phyloP scores from a whole-genome alignment of 2,329 filamentous ascomycete genomes.

The Pyrenochaeta sp. region DNA sequence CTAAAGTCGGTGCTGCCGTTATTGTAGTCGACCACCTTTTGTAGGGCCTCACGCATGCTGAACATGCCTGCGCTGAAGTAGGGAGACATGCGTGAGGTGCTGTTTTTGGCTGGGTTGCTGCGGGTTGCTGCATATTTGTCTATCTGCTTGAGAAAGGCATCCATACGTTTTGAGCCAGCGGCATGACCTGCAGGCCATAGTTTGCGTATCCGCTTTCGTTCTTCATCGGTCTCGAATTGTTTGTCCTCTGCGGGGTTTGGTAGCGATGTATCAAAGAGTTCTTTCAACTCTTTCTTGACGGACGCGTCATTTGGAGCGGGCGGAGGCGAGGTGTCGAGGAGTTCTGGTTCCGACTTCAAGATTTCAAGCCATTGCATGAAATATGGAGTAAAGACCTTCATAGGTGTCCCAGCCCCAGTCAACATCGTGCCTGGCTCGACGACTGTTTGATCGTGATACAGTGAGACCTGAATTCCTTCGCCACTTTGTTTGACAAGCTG shows the following conservation, averaged over 20 bases:
- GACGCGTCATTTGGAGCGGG: constrained; percentile 50
- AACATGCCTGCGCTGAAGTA: constrained; percentile 58
- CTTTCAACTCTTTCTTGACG: constrained; percentile 35
- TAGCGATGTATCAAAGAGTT: constrained; percentile 40
- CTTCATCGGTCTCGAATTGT: constrained; percentile 48
- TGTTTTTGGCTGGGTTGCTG: constrained; percentile 52
- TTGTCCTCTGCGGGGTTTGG: constrained; percentile 52
- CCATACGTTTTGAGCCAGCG: constrained; percentile 51
- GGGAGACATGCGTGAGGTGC: constrained; percentile 52
- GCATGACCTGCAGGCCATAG: constrained; percentile 56
- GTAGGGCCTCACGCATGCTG: constrained; percentile 55
- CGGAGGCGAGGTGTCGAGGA: constrained; percentile 52
- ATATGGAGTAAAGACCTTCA: constrained; percentile 62
- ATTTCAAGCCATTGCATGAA: constrained; percentile 56
- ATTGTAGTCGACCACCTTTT: constrained; percentile 52
- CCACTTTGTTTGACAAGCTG: constrained; percentile 50
- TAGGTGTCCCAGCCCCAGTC: constrained; percentile 54
- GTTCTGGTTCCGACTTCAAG: constrained; percentile 51
- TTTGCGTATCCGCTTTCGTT: constrained; percentile 50
- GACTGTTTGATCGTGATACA: constrained; percentile 60
- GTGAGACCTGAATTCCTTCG: constrained; percentile 49
- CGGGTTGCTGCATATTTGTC: constrained; percentile 52
- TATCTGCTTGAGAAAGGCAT: constrained; percentile 52
- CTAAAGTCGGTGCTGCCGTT: constrained; percentile 53
- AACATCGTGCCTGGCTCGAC: constrained; percentile 55